Base-by-base conservation (phyloP, 2,329 filamentous ascomycete genomes). In the Arachnomyces sp. region DNA sequence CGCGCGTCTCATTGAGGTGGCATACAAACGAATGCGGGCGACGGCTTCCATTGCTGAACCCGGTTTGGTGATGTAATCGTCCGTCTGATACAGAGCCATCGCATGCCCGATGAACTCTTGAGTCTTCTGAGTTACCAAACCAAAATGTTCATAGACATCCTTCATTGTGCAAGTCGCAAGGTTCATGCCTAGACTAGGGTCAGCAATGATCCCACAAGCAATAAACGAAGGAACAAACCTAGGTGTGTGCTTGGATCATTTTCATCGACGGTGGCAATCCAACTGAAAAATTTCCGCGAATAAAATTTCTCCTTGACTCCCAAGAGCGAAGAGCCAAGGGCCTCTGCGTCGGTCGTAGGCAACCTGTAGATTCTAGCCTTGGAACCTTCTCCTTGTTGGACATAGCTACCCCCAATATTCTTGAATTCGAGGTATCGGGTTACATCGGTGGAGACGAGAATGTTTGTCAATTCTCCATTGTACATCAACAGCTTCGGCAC, bases 401-500 rank as follows among this genome's bases (percentile, higher is more conserved):
- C 92, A 62, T 84, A 96, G 74, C 88, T 95, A 62, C 92, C 92
- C 46, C 88, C 86, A 47, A 98, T 89, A 68, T 92, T 86, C 72
- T 85, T 88, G 74, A 94, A 93, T 66, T 93, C 86, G 58, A 93
- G 82, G 67, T 89, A 89, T 67, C 83, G 75, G 56, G 84, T 88
- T 52, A 88, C 84, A 54, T 95, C 88, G 68, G 90, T 96, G 38
- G 89, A 95, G 49, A 95, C 88, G 61, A 98, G 81, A 60, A 98
- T 95, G 71, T 96, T 96, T 64, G 90, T 96, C 62, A 98, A 75
- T 72, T 98, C 90, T 66, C 92, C 92, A 49, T 93, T 95, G 45
- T 90, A 88, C 89, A 98, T 96, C 66, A 98, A 79, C 59, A 98
- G 82, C 77, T 98, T 98, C 53, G 92, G 90, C 36, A 98, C 89